These are phyloP conservation scores for Astrephomene gubernaculifera DNA, from an alignment of 139 green algal genomes.

Conservation along the genomic window DNA sequence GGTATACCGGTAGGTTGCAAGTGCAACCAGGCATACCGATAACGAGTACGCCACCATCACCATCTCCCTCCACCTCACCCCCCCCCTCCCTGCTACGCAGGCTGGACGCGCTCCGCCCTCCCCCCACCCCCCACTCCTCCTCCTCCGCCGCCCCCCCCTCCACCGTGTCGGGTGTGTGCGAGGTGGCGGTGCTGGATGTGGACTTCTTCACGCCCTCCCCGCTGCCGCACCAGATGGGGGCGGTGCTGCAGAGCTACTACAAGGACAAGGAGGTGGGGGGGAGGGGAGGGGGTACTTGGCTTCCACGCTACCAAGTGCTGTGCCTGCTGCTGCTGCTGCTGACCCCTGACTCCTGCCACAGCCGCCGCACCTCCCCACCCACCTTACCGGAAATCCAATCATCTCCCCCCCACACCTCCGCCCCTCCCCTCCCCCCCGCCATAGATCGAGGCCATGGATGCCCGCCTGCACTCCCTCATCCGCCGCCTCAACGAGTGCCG, in stretches of 20 bases:
- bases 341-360: background rate
- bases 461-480: conserved; percentile 50
- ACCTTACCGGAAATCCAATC: no score
- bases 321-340: background rate
- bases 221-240: conserved; percentile 31
- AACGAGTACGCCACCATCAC: no score
- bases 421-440: background rate
- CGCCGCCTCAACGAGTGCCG: conserved; percentile 75
- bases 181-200: conserved; percentile 7
- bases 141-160: background rate
- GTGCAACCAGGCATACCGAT: no score
- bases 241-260: conserved; percentile 38
- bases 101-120: background rate
- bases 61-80: background rate
- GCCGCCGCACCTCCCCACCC: background rate
- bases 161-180: background rate
- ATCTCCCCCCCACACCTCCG: background rate
- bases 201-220: conserved; percentile 35
- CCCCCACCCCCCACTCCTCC: background rate
- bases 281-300: background rate
- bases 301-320: background rate
- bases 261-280: conserved; percentile 38
- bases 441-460: conserved; percentile 52
- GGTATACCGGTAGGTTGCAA: no score
- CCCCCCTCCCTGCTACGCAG: background rate